These are phyloP conservation scores for Penicillium sclerotigenum DNA, from an alignment of 2,329 filamentous ascomycete genomes.

Conservation along the genomic window DNA sequence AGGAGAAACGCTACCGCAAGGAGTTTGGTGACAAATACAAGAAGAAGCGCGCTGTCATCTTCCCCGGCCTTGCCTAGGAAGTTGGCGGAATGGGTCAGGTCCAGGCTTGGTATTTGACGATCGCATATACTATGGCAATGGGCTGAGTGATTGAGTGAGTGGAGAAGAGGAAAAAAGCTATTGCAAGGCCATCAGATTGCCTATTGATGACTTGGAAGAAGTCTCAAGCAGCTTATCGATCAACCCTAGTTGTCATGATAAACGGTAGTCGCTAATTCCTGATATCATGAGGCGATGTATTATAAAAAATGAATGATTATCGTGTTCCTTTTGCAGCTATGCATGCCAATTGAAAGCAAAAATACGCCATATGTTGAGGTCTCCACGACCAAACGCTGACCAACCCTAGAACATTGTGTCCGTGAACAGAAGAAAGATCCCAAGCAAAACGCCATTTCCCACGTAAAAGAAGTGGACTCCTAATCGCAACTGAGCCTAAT, in stretches of 20 bases:
- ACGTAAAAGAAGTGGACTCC: neutral
- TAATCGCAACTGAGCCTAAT: slow-evolving; percentile 12
- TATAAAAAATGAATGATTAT: slow-evolving; percentile 14
- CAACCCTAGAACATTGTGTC: slow-evolving; percentile 6
- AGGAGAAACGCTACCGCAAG: slow-evolving; percentile 84
- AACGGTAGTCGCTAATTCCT: slow-evolving; percentile 1
- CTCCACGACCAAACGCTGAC: slow-evolving; percentile 10
- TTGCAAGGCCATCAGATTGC: neutral
- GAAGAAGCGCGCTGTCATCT: slow-evolving; percentile 82
- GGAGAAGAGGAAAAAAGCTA: neutral
- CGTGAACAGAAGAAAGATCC: neutral
- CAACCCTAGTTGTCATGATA: slow-evolving; percentile 1
- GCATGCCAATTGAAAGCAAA: slow-evolving; percentile 9
- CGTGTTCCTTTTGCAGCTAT: slow-evolving; percentile 13
- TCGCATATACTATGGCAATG: neutral
- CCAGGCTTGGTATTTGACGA: neutral
- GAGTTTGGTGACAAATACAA: slow-evolving; percentile 93
- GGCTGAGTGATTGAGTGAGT: neutral
- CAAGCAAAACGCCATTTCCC: slow-evolving; percentile 5
- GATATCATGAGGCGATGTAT: slow-evolving; percentile 1
- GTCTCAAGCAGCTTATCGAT: neutral
- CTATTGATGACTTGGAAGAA: neutral
- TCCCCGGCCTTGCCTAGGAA: slow-evolving; percentile 70
- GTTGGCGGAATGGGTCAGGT: neutral
- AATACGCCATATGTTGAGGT: slow-evolving; percentile 15